Evolutionary conservation across 2,329 filamentous ascomycete genomes (phyloP).

Genomic region (Sarocladiaceae sp.): DNA sequence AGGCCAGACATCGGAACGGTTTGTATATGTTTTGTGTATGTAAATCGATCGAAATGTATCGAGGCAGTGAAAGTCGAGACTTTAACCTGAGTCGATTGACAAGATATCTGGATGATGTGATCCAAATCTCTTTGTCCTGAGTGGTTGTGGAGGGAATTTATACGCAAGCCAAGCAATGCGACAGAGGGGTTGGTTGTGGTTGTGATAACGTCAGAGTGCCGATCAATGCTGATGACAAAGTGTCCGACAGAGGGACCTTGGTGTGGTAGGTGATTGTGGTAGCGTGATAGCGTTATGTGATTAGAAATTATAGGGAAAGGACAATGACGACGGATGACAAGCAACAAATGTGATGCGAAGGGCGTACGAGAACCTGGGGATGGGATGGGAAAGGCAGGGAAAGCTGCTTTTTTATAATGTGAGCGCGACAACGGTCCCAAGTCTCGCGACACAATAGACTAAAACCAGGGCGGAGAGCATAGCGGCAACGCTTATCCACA

Average conservation of each 20-base stretch:
- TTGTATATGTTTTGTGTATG: slow-evolving; percentile 13
- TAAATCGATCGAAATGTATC: not conserved
- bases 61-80: too few relatives aligned
- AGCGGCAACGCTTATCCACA: not conserved
- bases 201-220: not conserved
- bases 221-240: not conserved
- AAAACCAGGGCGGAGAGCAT: not conserved
- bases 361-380: not conserved
- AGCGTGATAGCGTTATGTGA: not conserved
- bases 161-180: not conserved
- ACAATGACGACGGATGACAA: slow-evolving; percentile 1
- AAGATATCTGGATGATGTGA: too few relatives aligned
- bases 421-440: too few relatives aligned
- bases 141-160: not conserved
- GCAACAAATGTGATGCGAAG: slow-evolving; percentile 2
- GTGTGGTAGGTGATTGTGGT: not conserved
- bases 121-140: not conserved
- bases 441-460: too few relatives aligned
- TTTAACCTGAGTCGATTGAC: too few relatives aligned
- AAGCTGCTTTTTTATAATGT: not conserved
- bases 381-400: not conserved
- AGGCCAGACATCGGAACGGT: slow-evolving; percentile 11
- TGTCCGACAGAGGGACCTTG: not conserved
- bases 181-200: not conserved
- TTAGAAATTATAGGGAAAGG: slow-evolving; percentile 1